A percentile compares a stretch with the other conserved stretches of the same genome.
These are phyloP conservation scores for Plantago coronopus DNA, from an alignment of 305 asterid species.

Conservation along the genomic window DNA sequence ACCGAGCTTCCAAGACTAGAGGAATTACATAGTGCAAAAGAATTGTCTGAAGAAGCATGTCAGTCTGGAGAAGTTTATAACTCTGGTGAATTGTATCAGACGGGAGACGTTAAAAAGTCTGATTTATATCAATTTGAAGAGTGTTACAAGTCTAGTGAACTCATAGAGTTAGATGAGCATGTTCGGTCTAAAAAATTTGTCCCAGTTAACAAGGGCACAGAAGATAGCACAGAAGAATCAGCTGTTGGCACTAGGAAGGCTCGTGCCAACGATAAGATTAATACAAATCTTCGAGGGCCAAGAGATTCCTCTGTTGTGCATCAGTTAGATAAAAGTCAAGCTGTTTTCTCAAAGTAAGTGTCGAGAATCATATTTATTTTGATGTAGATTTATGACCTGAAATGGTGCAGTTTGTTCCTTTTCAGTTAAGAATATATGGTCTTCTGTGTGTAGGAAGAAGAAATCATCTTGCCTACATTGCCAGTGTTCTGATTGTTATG, in stretches of 20 bases:
- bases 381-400: neutral
- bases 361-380: constrained; percentile 4
- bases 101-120: neutral
- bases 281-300: constrained; percentile 23
- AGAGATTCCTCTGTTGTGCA: constrained; percentile 20
- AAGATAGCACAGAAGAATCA: constrained; percentile 17
- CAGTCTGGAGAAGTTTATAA: constrained; percentile 19
- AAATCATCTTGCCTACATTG: constrained; percentile 32
- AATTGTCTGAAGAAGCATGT: constrained; percentile 22
- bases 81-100: constrained; percentile 19
- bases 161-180: constrained; percentile 20
- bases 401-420: neutral
- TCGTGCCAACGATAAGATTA: constrained; percentile 21
- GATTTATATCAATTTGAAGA: constrained; percentile 4
- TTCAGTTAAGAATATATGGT: constrained; percentile 18
- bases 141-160: constrained; percentile 18
- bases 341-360: constrained; percentile 46
- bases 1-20: constrained; percentile 14
- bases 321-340: constrained; percentile 26
- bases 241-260: constrained; percentile 20
- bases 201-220: constrained; percentile 26
- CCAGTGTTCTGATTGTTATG: constrained; percentile 30
- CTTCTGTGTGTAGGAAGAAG: constrained; percentile 40
- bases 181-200: constrained; percentile 20
- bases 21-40: constrained; percentile 25